Evolutionary conservation across 139 green algal genomes (phyloP).

Genomic region (Chlamydomonas incerta): DNA sequence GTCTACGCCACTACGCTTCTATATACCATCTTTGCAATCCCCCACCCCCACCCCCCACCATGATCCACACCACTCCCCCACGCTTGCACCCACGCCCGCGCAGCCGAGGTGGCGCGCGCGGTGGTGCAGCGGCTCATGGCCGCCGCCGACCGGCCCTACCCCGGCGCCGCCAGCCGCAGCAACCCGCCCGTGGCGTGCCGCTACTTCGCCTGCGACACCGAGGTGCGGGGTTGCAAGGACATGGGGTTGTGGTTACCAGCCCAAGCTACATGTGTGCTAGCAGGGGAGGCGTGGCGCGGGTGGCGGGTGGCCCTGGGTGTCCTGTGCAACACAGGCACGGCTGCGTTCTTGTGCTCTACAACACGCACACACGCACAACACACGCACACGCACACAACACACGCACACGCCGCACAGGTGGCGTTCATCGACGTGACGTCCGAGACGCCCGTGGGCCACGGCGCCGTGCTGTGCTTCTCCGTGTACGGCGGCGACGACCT

Average conservation of each 20-base stretch:
- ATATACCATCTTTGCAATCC: too few relatives aligned
- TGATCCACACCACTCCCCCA: too few relatives aligned
- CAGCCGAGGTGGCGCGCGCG: not conserved
- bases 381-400: too few relatives aligned
- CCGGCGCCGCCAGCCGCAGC: not conserved
- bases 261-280: not conserved
- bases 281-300: not conserved
- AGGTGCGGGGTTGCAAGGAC: constrained; percentile 79
- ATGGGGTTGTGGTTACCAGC: not conserved
- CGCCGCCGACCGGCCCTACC: not conserved
- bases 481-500: constrained; percentile 81
- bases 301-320: not conserved
- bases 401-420: too few relatives aligned
- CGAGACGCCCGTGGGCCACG: constrained; percentile 93
- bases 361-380: too few relatives aligned
- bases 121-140: constrained; percentile 19
- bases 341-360: too few relatives aligned
- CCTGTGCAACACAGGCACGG: too few relatives aligned
- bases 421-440: constrained; percentile 88
- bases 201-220: constrained; percentile 92
- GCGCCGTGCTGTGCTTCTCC: constrained; percentile 90
- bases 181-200: constrained; percentile 11
- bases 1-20: too few relatives aligned
- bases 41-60: too few relatives aligned
- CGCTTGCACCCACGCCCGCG: not conserved